Conservation (phyloP, 805 yeast species). For the Candida parachauliodes region DNA sequence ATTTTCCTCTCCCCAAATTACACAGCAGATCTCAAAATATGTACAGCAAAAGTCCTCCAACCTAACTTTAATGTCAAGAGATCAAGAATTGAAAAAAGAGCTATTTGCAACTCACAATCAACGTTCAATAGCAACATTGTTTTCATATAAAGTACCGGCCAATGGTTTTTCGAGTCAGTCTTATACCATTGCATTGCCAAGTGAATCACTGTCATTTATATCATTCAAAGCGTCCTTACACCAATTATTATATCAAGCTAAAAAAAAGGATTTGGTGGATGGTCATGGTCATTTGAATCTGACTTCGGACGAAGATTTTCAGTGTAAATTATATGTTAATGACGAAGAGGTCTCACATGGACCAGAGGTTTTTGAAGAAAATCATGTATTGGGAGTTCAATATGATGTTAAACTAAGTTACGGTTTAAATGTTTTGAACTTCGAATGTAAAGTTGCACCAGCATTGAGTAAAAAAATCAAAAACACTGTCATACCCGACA, state of each 20-base stretch:
- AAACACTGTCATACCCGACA: constrained; percentile 15
- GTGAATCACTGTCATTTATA: constrained; percentile 31
- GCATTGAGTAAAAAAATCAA: constrained; percentile 33
- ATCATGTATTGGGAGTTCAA: constrained; percentile 21
- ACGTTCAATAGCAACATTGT: constrained; percentile 26
- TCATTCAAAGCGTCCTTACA: constrained; percentile 35
- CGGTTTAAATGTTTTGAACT: constrained; percentile 37
- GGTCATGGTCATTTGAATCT: constrained; percentile 30
- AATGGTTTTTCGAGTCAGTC: constrained; percentile 39
- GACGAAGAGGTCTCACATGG: constrained; percentile 35
- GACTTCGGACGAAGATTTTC: constrained; percentile 39
- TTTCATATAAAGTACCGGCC: constrained; percentile 36
- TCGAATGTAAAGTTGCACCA: constrained; percentile 42
- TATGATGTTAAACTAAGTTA: constrained; percentile 38
- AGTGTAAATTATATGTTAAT: constrained; percentile 35
- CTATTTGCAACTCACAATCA: constrained; percentile 31
- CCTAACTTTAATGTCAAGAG: constrained; percentile 15
- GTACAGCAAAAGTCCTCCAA: constrained; percentile 11
- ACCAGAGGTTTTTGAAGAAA: constrained; percentile 27
- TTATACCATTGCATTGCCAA: constrained; percentile 35
- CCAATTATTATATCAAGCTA: constrained; percentile 26
- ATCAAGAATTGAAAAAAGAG: constrained; percentile 23
- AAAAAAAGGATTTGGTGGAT: constrained; percentile 27
- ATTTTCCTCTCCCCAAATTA: constrained; percentile 24
- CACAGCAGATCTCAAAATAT: constrained; percentile 13